Evolutionary conservation across 768 basidiomycete genomes (phyloP).

Genomic region (Lactifluus echinatus): DNA sequence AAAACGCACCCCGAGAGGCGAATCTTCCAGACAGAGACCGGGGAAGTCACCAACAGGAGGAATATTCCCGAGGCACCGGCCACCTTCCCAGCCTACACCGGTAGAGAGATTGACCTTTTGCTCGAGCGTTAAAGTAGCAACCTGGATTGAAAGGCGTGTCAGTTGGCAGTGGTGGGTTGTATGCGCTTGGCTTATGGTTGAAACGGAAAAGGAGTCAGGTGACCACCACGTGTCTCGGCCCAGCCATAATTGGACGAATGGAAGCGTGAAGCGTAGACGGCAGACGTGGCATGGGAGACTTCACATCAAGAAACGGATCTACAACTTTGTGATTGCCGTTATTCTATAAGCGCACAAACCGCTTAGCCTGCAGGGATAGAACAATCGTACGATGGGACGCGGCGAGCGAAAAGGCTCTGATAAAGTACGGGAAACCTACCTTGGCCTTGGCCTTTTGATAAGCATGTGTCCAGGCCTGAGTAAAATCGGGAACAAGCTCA

Average conservation of each 20-base stretch:
- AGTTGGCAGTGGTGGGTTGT: too few species aligned
- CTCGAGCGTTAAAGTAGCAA: slow-evolving; percentile 16
- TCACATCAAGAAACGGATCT: too few species aligned
- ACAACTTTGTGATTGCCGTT: too few species aligned
- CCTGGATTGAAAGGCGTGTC: neutral
- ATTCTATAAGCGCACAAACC: too few species aligned
- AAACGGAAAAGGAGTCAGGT: neutral
- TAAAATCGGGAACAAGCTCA: slow-evolving; percentile 40
- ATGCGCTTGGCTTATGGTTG: too few species aligned
- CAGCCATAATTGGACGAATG: too few species aligned
- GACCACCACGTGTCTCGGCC: too few species aligned
- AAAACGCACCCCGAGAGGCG: slow-evolving; percentile 70
- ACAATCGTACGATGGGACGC: neutral
- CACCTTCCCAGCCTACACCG: slow-evolving; percentile 43
- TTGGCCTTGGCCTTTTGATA: slow-evolving; percentile 45
- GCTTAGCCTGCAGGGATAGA: neutral
- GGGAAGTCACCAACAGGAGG: slow-evolving; percentile 47
- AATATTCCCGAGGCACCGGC: slow-evolving; percentile 64
- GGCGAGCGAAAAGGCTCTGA: neutral
- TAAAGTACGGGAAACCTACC: neutral
- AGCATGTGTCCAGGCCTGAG: slow-evolving; percentile 47
- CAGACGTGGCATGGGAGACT: too few species aligned
- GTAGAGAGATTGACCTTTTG: slow-evolving; percentile 21
- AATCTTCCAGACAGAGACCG: slow-evolving; percentile 68
- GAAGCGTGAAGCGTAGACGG: neutral